Evolutionary conservation across 2,329 filamentous ascomycete genomes (phyloP), one percentile per base, ranked within the genome.

Genomic region (Colletotrichum sp.): DNA sequence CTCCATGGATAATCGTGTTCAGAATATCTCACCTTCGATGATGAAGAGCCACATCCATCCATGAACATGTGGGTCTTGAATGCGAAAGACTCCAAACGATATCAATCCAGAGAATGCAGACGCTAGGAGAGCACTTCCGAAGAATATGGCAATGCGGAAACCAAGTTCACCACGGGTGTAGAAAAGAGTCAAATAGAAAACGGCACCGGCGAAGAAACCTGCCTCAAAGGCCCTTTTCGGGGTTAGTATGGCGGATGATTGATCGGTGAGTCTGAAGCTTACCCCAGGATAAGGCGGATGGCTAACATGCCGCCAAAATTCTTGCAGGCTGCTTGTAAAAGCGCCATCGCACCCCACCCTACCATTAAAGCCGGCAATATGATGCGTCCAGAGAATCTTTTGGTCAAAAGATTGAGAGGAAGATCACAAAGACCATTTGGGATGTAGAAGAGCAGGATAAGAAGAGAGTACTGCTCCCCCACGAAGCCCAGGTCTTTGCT

Each of bases 151-250:
- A 8, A 79, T 84, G 3, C 87, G 82, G 6, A 88, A 81, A 0
- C 87, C 87, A 2, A 88, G 81, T 74, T 88, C 87, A 36, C 86
- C 86, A 26, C 87, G 84, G 26, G 86, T 86, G 77, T 89, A 88
- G 59, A 91, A 91, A 0, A 89, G 84, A 0, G 89, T 88, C 9
- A 89, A 80, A 77, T 89, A 92, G 80, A 90, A 91, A 4, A 91
- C 89, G 16, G 88, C 87, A 0, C 88, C 85, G 6, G 89, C 87
- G 75, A 90, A 90, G 81, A 91, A 91, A 0, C 88, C 90, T 0
- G 89, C 90, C 81, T 92, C 90, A 26, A 86, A 86, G 18, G 89
- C 70, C 3, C 63, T 72, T 28, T n/a, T 39, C 13, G 16, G 10
- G 10, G 26, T 62, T 9, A 64, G 60, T 2, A 13, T 3, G 28